These are phyloP conservation scores for Poa pratensis DNA, from an alignment of 176 grass and related monocot species.

Conservation along the genomic window DNA sequence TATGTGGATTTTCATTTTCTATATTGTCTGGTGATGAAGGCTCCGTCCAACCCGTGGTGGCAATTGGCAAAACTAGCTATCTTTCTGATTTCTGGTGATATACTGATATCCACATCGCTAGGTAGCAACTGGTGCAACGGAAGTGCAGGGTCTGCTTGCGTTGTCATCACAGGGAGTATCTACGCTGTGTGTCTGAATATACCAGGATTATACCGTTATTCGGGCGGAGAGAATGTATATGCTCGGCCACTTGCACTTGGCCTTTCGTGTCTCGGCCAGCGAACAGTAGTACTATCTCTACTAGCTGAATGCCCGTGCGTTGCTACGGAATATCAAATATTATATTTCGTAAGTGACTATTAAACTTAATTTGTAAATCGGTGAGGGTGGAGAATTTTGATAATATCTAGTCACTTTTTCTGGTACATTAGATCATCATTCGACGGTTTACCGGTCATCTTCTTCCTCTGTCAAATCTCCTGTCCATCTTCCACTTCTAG, in stretches of 20 bases:
- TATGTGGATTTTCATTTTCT: neutral
- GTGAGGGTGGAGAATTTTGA: no score
- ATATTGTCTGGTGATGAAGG: neutral
- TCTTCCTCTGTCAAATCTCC: no score
- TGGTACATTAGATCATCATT: no score
- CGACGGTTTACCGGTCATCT: no score
- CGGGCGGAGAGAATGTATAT: neutral
- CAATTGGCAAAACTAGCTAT: neutral
- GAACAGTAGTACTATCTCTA: no score
- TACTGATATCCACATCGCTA: neutral
- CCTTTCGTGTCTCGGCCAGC: neutral
- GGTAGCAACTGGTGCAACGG: neutral
- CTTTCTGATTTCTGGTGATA: no score
- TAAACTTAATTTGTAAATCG: no score
- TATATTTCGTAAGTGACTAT: no score
- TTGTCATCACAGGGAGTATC: neutral
- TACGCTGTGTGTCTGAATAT: neutral
- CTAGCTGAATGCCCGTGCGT: no score
- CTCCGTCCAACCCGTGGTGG: neutral
- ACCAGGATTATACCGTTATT: neutral
- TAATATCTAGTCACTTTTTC: no score
- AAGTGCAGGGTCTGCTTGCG: neutral
- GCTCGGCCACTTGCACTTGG: neutral
- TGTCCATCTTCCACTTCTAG: no score
- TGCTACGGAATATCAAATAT: no score